These are phyloP conservation scores for Magnaporthiopsis rhizophila DNA, from an alignment of 2,329 filamentous ascomycete genomes.

Conservation along the genomic window DNA sequence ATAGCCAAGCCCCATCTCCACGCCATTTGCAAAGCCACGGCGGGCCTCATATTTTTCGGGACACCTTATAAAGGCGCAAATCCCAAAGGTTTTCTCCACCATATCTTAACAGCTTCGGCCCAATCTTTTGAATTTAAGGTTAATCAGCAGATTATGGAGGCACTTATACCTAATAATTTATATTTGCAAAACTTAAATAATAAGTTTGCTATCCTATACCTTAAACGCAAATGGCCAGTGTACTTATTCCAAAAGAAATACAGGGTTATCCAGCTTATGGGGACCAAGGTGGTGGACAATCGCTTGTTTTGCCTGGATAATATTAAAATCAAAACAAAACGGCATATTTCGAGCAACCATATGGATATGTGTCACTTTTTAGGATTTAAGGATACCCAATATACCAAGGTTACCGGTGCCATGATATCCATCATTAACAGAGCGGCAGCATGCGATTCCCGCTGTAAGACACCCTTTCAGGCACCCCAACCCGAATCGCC, in stretches of 20 bases:
- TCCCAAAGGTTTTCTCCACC: slow-evolving; percentile 16
- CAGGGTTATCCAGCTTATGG: slow-evolving; percentile 8
- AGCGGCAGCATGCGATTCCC: too few relatives aligned
- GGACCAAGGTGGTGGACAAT: slow-evolving; percentile 26
- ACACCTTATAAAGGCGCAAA: slow-evolving; percentile 24
- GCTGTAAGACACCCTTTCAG: too few relatives aligned
- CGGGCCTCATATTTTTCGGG: slow-evolving; percentile 25
- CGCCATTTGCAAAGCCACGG: slow-evolving; percentile 16
- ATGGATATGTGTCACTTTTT: slow-evolving; percentile 28
- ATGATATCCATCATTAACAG: too few relatives aligned
- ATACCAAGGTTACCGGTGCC: slow-evolving; percentile 18
- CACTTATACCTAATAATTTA: slow-evolving; percentile 24
- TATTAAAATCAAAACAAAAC: slow-evolving; percentile 20
- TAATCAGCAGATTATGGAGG: slow-evolving; percentile 25
- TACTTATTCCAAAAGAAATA: slow-evolving; percentile 27
- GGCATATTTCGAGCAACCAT: slow-evolving; percentile 26
- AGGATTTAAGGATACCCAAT: slow-evolving; percentile 21
- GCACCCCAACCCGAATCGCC: too few relatives aligned
- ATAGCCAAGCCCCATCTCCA: slow-evolving; percentile 10
- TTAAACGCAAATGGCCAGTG: slow-evolving; percentile 22
- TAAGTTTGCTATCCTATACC: slow-evolving; percentile 20
- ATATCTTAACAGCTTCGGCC: slow-evolving; percentile 10
- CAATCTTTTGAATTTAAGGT: slow-evolving; percentile 16
- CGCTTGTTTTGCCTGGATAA: slow-evolving; percentile 25
- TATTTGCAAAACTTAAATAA: slow-evolving; percentile 23